A percentile compares a stretch with the other conserved stretches of the same genome.
Conservation (phyloP, 2,329 filamentous ascomycete species). For the Diaporthe helianthi region DNA sequence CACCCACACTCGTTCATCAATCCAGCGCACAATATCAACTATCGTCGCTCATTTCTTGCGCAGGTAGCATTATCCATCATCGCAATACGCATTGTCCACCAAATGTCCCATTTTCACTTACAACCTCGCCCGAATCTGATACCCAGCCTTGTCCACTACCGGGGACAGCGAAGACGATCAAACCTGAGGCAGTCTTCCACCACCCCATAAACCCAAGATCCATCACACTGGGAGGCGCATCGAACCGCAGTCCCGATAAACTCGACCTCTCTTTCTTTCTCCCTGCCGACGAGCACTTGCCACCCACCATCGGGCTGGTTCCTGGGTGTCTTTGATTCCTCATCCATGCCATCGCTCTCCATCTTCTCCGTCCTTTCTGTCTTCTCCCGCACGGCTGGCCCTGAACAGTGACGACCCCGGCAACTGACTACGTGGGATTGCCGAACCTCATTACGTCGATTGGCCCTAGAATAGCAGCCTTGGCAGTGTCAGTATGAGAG, state of each 20-base stretch:
- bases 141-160: constrained; percentile 27
- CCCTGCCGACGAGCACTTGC: not conserved
- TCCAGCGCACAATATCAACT: constrained; percentile 6
- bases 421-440: constrained; percentile 1
- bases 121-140: constrained; percentile 19
- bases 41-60: constrained; percentile 15
- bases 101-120: constrained; percentile 19
- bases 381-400: constrained; percentile 4
- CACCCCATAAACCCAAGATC: constrained; percentile 7
- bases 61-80: constrained; percentile 22
- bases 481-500: constrained; percentile 29
- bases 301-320: constrained; percentile 5
- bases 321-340: not conserved
- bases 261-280: not conserved
- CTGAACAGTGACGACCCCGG: constrained; percentile 1
- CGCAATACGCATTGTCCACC: constrained; percentile 31
- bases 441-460: constrained; percentile 17
- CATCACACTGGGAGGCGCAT: constrained; percentile 1
- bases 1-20: constrained; percentile 7
- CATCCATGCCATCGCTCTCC: not conserved
- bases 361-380: constrained; percentile 1
- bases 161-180: constrained; percentile 33
- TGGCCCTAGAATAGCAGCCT: constrained; percentile 25
- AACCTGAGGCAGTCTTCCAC: constrained; percentile 11
- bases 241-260: not conserved